Conservation (phyloP, 805 yeast genomes). For the Kuraishia cidri region DNA sequence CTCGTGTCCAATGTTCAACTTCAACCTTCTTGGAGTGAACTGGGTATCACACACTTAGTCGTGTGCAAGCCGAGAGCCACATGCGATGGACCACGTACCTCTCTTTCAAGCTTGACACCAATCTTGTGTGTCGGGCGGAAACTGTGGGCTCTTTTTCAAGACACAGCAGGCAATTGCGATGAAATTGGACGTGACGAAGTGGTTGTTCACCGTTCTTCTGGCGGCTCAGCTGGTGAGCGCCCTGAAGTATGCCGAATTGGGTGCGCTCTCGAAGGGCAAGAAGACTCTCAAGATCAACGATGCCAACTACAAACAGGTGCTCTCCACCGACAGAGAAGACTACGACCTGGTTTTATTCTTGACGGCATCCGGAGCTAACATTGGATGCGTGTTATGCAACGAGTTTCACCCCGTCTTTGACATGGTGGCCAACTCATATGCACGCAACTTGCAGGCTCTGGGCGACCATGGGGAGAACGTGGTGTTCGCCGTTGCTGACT, state of each 20-base stretch:
- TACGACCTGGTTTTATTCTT: constrained; percentile 56
- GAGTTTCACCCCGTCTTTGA: constrained; percentile 61
- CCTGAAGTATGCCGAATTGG: constrained; percentile 2
- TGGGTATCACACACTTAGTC: no score
- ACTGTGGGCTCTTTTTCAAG: no score
- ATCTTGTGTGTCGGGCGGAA: no score
- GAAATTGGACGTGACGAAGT: no score
- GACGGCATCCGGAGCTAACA: constrained; percentile 64
- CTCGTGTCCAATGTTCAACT: no score
- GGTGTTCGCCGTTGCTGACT: constrained; percentile 71
- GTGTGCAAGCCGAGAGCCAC: no score
- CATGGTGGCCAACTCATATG: constrained; percentile 52
- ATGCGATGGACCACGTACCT: background rate
- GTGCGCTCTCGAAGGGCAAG: constrained; percentile 5
- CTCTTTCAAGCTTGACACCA: background rate
- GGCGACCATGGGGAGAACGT: constrained; percentile 32
- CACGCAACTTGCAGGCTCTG: constrained; percentile 36
- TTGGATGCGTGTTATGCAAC: constrained; percentile 71
- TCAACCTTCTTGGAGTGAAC: no score
- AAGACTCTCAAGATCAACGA: constrained; percentile 53
- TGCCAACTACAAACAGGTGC: constrained; percentile 42
- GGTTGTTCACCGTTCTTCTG: no score
- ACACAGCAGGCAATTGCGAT: no score
- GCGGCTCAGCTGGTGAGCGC: constrained; percentile 4
- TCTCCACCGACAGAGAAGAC: constrained; percentile 60